Conservation (phyloP, 768 basidiomycete species). For the Cyclocybe aegerita region DNA sequence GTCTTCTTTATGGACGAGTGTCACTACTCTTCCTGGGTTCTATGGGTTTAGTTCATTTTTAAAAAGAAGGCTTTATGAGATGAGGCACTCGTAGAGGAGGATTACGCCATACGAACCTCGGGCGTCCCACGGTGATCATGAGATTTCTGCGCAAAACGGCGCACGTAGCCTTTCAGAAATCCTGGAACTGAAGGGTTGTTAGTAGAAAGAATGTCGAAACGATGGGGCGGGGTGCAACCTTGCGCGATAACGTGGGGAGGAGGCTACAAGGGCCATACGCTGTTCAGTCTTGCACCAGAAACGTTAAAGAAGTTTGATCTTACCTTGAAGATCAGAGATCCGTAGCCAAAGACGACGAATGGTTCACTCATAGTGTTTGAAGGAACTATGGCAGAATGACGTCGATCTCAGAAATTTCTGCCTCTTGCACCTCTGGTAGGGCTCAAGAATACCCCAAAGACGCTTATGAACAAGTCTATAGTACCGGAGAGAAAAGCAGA, state of each 20-base stretch:
- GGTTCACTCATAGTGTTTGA: slow-evolving; percentile 12
- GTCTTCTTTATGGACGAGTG: slow-evolving; percentile 82
- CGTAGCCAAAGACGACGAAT: slow-evolving; percentile 89
- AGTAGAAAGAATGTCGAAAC: background rate
- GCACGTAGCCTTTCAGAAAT: slow-evolving; percentile 87
- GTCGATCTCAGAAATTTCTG: no score
- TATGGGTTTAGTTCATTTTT: slow-evolving; percentile 22
- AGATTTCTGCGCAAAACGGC: slow-evolving; percentile 88
- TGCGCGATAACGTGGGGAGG: slow-evolving; percentile 75
- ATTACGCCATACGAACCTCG: slow-evolving; percentile 44
- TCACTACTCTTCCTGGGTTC: slow-evolving; percentile 89
- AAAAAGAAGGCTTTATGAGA: background rate
- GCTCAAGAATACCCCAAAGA: no score
- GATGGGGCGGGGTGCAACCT: slow-evolving; percentile 37
- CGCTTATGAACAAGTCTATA: no score
- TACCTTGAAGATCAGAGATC: slow-evolving; percentile 92
- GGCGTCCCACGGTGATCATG: slow-evolving; percentile 93
- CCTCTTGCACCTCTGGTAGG: no score
- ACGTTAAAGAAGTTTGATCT: background rate
- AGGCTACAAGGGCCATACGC: slow-evolving; percentile 46
- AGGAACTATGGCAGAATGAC: background rate
- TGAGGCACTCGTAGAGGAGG: no score
- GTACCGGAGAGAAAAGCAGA: no score
- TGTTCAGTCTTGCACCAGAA: background rate
- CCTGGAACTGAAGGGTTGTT: slow-evolving; percentile 54